Conservation (phyloP, 1,284 basidiomycete genomes). For the Malassezia yamatoensis region DNA sequence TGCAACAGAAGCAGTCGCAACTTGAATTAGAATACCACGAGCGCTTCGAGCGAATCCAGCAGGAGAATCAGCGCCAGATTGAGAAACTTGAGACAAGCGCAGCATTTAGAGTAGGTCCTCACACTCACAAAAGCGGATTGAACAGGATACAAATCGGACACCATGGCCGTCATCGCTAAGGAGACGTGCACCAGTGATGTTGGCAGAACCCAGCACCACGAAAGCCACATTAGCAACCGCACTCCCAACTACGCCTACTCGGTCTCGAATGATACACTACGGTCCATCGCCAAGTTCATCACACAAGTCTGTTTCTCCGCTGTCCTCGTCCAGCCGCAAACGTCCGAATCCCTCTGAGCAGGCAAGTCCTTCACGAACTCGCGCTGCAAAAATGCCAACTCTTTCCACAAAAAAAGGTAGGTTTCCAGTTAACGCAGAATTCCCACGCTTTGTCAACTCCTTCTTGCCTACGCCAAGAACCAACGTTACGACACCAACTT, state of each 20-base stretch:
- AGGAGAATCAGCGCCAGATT: conserved; percentile 26
- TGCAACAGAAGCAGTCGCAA: conserved; percentile 23
- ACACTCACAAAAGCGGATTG: conserved; percentile 19
- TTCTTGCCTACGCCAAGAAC: background rate
- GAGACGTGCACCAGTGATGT: conserved; percentile 19
- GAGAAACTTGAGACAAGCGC: conserved; percentile 30
- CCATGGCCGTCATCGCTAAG: conserved; percentile 31
- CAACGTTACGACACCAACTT: background rate
- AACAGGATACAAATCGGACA: conserved; percentile 32
- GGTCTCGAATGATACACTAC: background rate
- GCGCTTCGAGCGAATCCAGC: conserved; percentile 22
- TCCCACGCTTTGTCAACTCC: conserved; percentile 15
- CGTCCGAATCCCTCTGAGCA: background rate
- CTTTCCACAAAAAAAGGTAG: conserved; percentile 1
- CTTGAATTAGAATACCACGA: conserved; percentile 25
- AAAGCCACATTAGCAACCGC: background rate
- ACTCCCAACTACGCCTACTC: background rate
- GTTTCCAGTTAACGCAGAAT: background rate
- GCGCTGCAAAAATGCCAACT: background rate
- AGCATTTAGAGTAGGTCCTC: conserved; percentile 22
- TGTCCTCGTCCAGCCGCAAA: conserved; percentile 1
- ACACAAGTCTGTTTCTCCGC: conserved; percentile 1
- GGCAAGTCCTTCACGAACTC: background rate
- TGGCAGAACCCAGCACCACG: background rate
- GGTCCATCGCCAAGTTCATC: background rate